Conservation (phyloP, 2,329 filamentous ascomycete species). For the Ceratocystiopsis brevicomis region DNA sequence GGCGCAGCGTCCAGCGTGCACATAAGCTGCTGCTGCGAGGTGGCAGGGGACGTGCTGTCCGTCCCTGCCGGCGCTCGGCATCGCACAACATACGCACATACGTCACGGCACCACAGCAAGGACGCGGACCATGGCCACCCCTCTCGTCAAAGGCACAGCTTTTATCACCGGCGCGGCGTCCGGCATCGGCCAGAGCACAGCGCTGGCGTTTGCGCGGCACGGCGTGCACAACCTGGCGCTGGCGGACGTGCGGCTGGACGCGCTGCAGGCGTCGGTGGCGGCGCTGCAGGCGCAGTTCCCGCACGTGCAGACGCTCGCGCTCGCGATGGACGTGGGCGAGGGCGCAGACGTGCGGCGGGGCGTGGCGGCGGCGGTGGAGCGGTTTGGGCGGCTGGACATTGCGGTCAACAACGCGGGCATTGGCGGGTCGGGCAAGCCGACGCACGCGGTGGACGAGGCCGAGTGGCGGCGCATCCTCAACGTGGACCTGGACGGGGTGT, state of each 20-base stretch:
- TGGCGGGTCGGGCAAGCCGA: conserved; percentile 20
- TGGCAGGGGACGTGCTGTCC: too few species aligned
- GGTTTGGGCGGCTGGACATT: conserved; percentile 35
- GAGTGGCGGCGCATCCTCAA: conserved; percentile 32
- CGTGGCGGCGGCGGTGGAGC: conserved; percentile 20
- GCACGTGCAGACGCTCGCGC: conserved; percentile 14
- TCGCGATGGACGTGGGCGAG: conserved; percentile 27
- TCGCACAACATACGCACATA: too few species aligned
- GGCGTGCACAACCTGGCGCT: conserved; percentile 28
- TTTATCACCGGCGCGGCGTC: conserved; percentile 9
- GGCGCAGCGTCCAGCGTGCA: too few species aligned
- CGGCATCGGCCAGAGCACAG: conserved; percentile 29
- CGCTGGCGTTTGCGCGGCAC: conserved; percentile 26
- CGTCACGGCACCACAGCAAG: neutral
- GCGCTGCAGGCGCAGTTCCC: conserved; percentile 20
- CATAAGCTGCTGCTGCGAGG: too few species aligned
- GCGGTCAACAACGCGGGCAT: conserved; percentile 38
- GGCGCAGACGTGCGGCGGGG: conserved; percentile 23
- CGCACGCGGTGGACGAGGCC: conserved; percentile 25
- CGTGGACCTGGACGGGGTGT: conserved; percentile 36
- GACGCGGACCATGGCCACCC: neutral
- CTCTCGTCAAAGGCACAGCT: conserved; percentile 7
- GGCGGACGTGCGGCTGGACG: conserved; percentile 22
- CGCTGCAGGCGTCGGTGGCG: conserved; percentile 15
- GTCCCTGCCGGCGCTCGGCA: too few species aligned